phyloP scores from a whole-genome alignment of 805 yeast genomes.

The Yarrowia sp. region DNA sequence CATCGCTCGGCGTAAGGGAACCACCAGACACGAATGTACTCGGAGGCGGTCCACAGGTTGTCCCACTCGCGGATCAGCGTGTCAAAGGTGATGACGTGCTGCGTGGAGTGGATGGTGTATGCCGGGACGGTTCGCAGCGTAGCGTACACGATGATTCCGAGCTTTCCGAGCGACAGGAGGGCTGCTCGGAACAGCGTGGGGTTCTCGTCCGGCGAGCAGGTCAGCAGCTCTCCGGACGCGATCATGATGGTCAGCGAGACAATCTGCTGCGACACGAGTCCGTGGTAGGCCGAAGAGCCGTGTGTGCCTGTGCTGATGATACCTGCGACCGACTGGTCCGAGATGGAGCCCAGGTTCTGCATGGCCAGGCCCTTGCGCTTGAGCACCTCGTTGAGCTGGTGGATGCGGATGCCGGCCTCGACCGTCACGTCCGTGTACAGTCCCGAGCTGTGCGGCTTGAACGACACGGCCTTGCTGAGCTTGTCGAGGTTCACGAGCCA shows the following conservation, averaged over 20 bases:
- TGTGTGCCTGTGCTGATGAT: constrained; percentile 95
- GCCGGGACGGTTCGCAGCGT: constrained; percentile 82
- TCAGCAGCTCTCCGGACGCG: constrained; percentile 69
- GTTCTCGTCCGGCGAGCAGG: constrained; percentile 63
- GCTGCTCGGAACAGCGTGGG: constrained; percentile 76
- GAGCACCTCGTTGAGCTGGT: constrained; percentile 66
- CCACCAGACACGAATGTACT: constrained; percentile 95
- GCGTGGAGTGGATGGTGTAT: constrained; percentile 74
- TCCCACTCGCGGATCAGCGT: constrained; percentile 50
- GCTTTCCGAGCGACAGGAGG: constrained; percentile 79
- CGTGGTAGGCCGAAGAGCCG: constrained; percentile 92
- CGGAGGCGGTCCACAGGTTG: constrained; percentile 81
- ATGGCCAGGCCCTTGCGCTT: constrained; percentile 67
- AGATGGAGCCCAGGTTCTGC: constrained; percentile 89
- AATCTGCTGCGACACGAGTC: constrained; percentile 81
- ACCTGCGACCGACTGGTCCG: constrained; percentile 94
- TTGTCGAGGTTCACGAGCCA: constrained; percentile 88
- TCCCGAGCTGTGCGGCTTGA: constrained; percentile 31
- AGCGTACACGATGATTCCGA: constrained; percentile 84
- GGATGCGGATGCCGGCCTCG: constrained; percentile 87
- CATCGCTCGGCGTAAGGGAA: constrained; percentile 87
- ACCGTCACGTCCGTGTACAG: constrained; percentile 81
- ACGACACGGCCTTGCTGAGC: constrained; percentile 52
- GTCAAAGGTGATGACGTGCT: constrained; percentile 77
- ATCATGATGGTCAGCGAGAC: constrained; percentile 74